Conservation (phyloP, 2,329 filamentous ascomycete genomes). For the Aspergillus udagawae region DNA sequence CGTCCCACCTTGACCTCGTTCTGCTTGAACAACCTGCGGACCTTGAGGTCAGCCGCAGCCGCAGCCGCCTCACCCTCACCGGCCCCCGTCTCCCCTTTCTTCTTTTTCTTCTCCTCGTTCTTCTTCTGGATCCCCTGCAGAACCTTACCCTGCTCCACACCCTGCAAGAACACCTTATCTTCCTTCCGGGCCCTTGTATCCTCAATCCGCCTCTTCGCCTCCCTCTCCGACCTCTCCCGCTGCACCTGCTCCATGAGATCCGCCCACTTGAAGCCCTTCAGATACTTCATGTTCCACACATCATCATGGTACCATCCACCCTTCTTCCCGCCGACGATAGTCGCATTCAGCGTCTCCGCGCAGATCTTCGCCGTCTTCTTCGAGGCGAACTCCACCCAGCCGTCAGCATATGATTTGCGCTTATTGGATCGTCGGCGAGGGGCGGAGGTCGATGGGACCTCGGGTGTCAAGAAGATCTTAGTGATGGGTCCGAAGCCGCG, state of each 20-base stretch:
- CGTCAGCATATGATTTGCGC: slow-evolving; percentile 43
- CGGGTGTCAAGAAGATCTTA: slow-evolving; percentile 42
- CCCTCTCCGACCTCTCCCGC: slow-evolving; percentile 39
- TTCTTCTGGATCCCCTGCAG: slow-evolving; percentile 44
- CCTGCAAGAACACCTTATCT: slow-evolving; percentile 41
- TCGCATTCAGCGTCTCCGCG: slow-evolving; percentile 44
- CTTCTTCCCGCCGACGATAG: slow-evolving; percentile 41
- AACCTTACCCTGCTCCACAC: slow-evolving; percentile 40
- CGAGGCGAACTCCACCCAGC: slow-evolving; percentile 46
- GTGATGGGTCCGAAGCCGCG: slow-evolving; percentile 42
- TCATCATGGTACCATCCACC: slow-evolving; percentile 46
- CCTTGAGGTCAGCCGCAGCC: slow-evolving; percentile 13
- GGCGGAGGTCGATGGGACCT: slow-evolving; percentile 22
- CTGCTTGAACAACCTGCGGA: slow-evolving; percentile 40
- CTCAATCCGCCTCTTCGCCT: slow-evolving; percentile 40
- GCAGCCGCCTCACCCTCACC: slow-evolving; percentile 10
- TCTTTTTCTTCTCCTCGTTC: slow-evolving; percentile 38
- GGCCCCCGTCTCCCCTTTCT: slow-evolving; percentile 14
- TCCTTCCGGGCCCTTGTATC: slow-evolving; percentile 41
- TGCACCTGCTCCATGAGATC: slow-evolving; percentile 45
- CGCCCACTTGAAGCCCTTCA: slow-evolving; percentile 40
- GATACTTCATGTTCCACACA: slow-evolving; percentile 46
- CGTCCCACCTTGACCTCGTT: slow-evolving; percentile 33
- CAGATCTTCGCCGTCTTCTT: slow-evolving; percentile 44
- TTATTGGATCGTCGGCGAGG: slow-evolving; percentile 33